Percentiles rank a stretch among this genome's conserved stretches.
These are phyloP conservation scores for Aspergillus quadrilineatus DNA, from an alignment of 2,329 filamentous ascomycete genomes.

Conservation along the genomic window DNA sequence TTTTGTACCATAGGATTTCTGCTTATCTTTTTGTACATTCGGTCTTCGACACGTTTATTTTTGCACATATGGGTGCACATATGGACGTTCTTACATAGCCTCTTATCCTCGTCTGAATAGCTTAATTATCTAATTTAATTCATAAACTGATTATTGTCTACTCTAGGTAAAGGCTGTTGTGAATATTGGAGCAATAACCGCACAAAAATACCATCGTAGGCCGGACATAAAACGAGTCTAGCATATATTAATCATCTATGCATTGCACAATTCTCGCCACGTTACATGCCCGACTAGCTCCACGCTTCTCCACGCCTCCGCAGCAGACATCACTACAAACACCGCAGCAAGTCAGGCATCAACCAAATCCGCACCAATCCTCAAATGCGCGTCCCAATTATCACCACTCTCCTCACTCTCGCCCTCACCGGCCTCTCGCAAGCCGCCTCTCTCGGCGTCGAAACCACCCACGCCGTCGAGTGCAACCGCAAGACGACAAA, in stretches of 20 bases:
- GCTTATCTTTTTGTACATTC: not conserved
- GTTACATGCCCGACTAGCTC: not conserved
- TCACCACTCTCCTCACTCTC: conserved; percentile 40
- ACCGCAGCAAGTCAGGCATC: not conserved
- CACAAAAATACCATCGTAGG: not conserved
- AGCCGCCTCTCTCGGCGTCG: conserved; percentile 64
- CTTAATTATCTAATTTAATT: too few relatives aligned
- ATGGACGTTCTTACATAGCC: too few relatives aligned
- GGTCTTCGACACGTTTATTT: not conserved
- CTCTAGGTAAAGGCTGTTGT: too few relatives aligned
- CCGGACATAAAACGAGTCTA: too few relatives aligned
- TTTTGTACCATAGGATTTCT: not conserved
- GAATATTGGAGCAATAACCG: too few relatives aligned
- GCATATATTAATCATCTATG: not conserved
- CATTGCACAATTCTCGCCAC: not conserved
- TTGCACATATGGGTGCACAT: too few relatives aligned
- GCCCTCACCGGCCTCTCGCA: conserved; percentile 52
- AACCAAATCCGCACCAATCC: not conserved
- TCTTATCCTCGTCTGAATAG: too few relatives aligned
- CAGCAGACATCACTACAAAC: not conserved
- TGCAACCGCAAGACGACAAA: conserved; percentile 75
- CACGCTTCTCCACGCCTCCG: not conserved
- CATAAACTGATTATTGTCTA: too few relatives aligned
- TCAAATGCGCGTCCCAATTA: conserved; percentile 46
- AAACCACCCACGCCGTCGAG: conserved; percentile 70